Percentiles rank a stretch among this genome's conserved stretches.
phyloP scores from a whole-genome alignment of 23 red algal species.

The Gracilaria domingensis region DNA sequence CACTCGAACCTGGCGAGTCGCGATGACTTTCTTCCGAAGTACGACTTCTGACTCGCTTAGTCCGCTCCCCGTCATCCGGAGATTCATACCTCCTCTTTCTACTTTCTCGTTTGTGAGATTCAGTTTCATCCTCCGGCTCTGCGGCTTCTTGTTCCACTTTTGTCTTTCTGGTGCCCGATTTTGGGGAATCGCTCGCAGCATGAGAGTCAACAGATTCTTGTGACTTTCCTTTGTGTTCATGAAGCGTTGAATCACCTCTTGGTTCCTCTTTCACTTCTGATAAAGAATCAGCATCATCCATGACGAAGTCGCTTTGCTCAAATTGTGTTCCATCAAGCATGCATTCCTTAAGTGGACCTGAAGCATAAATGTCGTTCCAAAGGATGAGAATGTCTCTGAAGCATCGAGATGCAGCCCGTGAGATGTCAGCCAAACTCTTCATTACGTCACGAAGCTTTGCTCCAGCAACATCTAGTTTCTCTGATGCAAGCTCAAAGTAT shows the following conservation, averaged over 20 bases:
- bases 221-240: background rate
- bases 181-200: background rate
- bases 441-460: background rate
- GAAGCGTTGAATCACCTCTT: background rate
- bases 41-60: background rate
- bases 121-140: background rate
- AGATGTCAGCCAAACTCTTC: slow-evolving; percentile 5
- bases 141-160: background rate
- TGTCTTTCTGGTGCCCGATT: background rate
- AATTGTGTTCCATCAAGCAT: background rate
- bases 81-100: background rate
- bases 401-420: slow-evolving; percentile 17
- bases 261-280: background rate
- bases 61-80: background rate
- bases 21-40: background rate
- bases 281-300: background rate
- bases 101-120: background rate
- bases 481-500: background rate
- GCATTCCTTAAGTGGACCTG: slow-evolving; percentile 6
- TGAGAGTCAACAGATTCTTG: background rate
- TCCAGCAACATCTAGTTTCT: background rate
- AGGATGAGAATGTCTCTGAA: slow-evolving; percentile 27
- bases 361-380: slow-evolving; percentile 2
- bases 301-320: background rate
- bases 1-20: background rate